Percentiles rank a stretch among this genome's conserved stretches.
Conservation (phyloP, 1,284 basidiomycete species). For the Cutaneotrichosporon sp. region DNA sequence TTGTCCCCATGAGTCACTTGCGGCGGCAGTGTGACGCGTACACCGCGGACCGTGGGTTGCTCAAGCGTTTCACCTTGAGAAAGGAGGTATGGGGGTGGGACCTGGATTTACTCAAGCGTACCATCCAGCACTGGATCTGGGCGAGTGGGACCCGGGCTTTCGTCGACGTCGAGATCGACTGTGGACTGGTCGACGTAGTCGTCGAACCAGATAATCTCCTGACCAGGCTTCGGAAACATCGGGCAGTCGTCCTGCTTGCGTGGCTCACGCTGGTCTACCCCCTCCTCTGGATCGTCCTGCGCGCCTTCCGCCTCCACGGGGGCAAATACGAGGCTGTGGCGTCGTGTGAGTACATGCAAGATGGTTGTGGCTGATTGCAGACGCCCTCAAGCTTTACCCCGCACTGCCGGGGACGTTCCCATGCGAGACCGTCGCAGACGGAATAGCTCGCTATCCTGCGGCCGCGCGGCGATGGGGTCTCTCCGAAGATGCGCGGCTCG, state of each 20-base stretch:
- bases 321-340: not conserved
- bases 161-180: constrained; percentile 38
- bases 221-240: constrained; percentile 58
- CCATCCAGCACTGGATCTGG: constrained; percentile 55
- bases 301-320: constrained; percentile 2
- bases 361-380: not conserved
- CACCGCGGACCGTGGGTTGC: constrained; percentile 56
- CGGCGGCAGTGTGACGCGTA: constrained; percentile 68
- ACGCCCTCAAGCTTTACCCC: not conserved
- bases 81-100: constrained; percentile 70
- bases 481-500: not conserved
- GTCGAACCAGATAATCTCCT: constrained; percentile 61
- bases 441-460: not conserved
- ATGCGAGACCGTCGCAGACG: not conserved
- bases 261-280: constrained; percentile 64
- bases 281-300: constrained; percentile 53
- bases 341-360: not conserved
- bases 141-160: constrained; percentile 56
- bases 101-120: constrained; percentile 44
- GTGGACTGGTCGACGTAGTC: constrained; percentile 51
- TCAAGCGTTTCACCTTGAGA: constrained; percentile 63
- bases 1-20: constrained; percentile 31
- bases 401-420: not conserved
- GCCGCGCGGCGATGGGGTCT: not conserved
- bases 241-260: constrained; percentile 61